Evolutionary conservation across 106 monocot species (phyloP), one percentile per base, ranked within the genome.

Genomic region (Dendrobium huoshanense): DNA sequence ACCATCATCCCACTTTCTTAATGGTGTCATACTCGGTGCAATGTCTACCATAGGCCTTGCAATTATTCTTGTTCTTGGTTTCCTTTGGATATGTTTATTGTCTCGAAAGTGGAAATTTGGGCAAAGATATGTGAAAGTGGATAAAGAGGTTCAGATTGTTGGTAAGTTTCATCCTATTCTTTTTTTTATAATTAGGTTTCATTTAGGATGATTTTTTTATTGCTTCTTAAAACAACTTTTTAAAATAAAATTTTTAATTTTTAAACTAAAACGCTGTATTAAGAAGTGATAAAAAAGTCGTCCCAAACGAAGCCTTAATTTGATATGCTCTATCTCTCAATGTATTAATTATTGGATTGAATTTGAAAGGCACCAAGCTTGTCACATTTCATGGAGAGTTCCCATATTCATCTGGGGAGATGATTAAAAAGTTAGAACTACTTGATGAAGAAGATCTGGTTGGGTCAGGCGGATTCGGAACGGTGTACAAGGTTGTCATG

Each of bases 1-100:
- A 77, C 82, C 87, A 10, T 22, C 70, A 40, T 87, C 94, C n/a
- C 92, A 87, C 89, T 92, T 94, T 81, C 78, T 92, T 67, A 91
- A 91, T 75, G 91, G 91, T 24, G 64, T 98, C 48, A 80, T 98
- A 43, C 92, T 94, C 68, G 90, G 90, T 59, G 85, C 90, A 13
- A 88, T 98, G 91, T 91, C 92, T 9, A 98, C 91, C 45, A 79
- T 94, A 83, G 91, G 85, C 33, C 43, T 92, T 25, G 92, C 89
- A 31, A 58, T 94, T 25, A 74, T 89, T 59, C 82, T 81, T 1
- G 47, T 98, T 47, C 89, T 98, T 13, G 88, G 85, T 31, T 87
- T 94, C 75, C 94, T 94, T 55, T 98, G 97, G 97, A 78, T 94
- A n/a, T 94, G 92, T 78, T 89, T 98, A 48, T 82, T 98, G 44